A percentile compares a stretch with the other conserved stretches of the same genome.
Conservation (phyloP, 2,329 filamentous ascomycete species). For the Graphilbum fragrans region DNA sequence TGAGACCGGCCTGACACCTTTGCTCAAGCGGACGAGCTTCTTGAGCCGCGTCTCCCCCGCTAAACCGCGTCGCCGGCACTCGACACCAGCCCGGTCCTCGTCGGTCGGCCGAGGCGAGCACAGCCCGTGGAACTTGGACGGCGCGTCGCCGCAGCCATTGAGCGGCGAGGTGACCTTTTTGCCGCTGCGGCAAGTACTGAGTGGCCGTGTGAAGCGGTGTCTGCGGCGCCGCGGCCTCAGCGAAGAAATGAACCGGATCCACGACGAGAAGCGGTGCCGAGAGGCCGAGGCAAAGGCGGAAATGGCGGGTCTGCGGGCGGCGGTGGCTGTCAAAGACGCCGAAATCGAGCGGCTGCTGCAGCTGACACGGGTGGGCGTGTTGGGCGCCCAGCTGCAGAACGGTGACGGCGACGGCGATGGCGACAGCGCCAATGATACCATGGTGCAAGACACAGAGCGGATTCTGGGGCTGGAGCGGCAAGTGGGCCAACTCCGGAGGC, state of each 20-base stretch:
- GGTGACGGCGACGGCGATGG: neutral
- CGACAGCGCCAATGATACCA: conserved; percentile 25
- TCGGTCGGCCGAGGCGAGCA: conserved; percentile 5
- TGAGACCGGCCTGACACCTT: conserved; percentile 43
- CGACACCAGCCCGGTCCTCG: conserved; percentile 24
- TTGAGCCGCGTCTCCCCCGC: conserved; percentile 2
- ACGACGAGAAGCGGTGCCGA: conserved; percentile 30
- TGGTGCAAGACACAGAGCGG: conserved; percentile 31
- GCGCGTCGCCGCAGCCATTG: conserved; percentile 15
- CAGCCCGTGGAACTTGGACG: conserved; percentile 5
- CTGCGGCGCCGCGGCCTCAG: conserved; percentile 43
- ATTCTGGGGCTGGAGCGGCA: conserved; percentile 24
- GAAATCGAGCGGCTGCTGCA: conserved; percentile 28
- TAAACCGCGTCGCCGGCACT: conserved; percentile 24
- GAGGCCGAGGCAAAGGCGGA: conserved; percentile 29
- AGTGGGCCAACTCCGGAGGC: conserved; percentile 18
- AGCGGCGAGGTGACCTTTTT: conserved; percentile 27
- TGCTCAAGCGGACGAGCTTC: conserved; percentile 40
- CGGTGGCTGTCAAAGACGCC: conserved; percentile 36
- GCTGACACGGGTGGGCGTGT: neutral
- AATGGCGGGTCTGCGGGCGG: conserved; percentile 32
- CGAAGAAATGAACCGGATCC: conserved; percentile 43
- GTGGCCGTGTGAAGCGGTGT: conserved; percentile 44
- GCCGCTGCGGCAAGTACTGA: conserved; percentile 40
- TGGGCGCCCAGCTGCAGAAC: neutral